Base-by-base conservation (phyloP, 768 basidiomycete species). In the Sarcomyxa edulis region DNA sequence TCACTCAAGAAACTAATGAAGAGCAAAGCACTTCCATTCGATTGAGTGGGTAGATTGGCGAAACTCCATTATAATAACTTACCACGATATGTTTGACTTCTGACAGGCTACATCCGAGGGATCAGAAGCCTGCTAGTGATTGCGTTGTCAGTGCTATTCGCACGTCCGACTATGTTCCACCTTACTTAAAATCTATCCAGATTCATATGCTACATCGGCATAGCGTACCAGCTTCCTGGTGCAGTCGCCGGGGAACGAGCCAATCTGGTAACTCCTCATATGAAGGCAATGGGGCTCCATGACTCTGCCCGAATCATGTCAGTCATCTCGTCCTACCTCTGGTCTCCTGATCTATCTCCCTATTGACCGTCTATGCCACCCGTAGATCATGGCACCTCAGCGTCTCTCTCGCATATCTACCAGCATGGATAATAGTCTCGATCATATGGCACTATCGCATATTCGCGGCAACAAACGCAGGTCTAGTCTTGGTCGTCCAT, bases 221-320 rank as follows among this genome's bases (percentile, higher is more conserved):
- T 89, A 30, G 68, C 78, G 0, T 89, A 89, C 51, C 87, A 90
- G 46, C 70, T 87, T 2, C 81, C 86, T 9, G 87, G 85, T 3
- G 69, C 80, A 6, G 73, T 84, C 30, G 64, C 78, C 9, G 69
- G 67, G 5, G 87, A 90, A 54, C 68, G 84, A 28, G 78, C 85
- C 0, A 69, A 64, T 37, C 58, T 72, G 11, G 54, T 89, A 22
- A 86, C 87, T 0, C 61, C 74, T 6, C 84, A 89, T 51, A 75
- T 89, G 69, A 81, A 81, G 51, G 84, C 76, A 3, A 89, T 90
- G 87, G 87, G 87, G 6, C 66, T 88, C 10, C 57, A 72, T 6
- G 84, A 87, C 49, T 76, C 76, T 1, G 83, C 85, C 9, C 69
- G 84, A 25, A 72, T 84, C 33, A 43, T 77, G 72, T 76, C 50